Evolutionary conservation across 2,329 filamentous ascomycete species (phyloP), one percentile per base, ranked within the genome.

Genomic region (Talaromyces sp.): DNA sequence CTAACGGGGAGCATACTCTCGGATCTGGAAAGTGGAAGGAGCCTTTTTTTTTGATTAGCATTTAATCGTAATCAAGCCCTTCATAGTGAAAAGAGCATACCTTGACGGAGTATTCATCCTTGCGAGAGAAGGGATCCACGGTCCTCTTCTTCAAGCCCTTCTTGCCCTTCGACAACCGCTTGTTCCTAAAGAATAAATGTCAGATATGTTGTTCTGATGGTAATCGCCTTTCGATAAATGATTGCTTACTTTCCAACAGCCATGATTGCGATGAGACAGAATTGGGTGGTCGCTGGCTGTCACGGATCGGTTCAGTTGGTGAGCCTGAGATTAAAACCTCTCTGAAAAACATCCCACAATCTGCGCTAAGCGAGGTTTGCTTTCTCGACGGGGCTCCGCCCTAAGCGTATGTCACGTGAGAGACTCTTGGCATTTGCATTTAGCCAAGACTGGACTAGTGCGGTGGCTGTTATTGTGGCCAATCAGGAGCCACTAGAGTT

Each of bases 101-200:
- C 89, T 98, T 98, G 84, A 99, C 89, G 78, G 90, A 91, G 86
- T 93, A 99, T 92, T 96, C 98, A 83, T 98, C 95, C 89, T 99
- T 99, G 82, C 94, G 91, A 79, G 93, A 88, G 88, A 98, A 98
- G 79, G 95, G 94, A 84, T 99, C 95, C 77, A 90, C 86, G 79
- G 93, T 94, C 86, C 94, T 94, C 94, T 99, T 98, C 92, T 98
- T 98, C 82, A 98, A 88, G 84, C 95, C 94, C 90, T 99, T 99
- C 92, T 98, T 99, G 86, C 95, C 95, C 89, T 99, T 99, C 74
- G 95, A 98, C 87, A 99, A 89, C 88, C 95, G 93, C 93, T 99
- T 99, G 90, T 99, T 99, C 92, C 90, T 93, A 75, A 31, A 65
- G 38, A 51, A 19, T 36, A 8, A 61, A 43, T 25, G 36, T 38